Evolutionary conservation across 352 stramenopile species (phyloP).

Genomic region (Blastocystis sp.): DNA sequence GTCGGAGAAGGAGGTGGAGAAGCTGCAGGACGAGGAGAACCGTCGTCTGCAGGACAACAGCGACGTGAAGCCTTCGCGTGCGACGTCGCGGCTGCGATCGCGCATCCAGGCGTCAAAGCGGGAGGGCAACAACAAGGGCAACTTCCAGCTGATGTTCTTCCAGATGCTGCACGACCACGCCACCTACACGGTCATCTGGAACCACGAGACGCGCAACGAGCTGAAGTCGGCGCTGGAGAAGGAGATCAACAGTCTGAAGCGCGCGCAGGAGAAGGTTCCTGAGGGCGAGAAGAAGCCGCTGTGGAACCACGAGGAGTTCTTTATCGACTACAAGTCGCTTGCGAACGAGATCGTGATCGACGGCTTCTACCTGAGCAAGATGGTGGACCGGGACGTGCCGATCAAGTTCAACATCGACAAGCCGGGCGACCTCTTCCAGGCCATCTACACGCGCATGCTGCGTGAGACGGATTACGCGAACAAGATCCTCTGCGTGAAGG

Average conservation of each 20-base stretch:
- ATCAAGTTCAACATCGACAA: constrained; percentile 54
- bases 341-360: constrained; percentile 74
- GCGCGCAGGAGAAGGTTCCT: constrained; percentile 31
- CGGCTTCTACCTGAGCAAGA: constrained; percentile 75
- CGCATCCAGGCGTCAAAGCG: constrained; percentile 61
- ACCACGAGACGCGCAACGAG: constrained; percentile 73
- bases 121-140: constrained; percentile 65
- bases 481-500: constrained; percentile 63
- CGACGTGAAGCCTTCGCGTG: constrained; percentile 59
- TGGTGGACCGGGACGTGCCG: constrained; percentile 61
- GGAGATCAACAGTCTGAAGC: constrained; percentile 71
- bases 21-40: constrained; percentile 75
- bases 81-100: constrained; percentile 60
- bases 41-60: constrained; percentile 64
- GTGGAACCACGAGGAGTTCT: constrained; percentile 90
- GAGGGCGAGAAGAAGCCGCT: constrained; percentile 68
- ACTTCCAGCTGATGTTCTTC: constrained; percentile 86
- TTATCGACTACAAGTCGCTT: constrained; percentile 77
- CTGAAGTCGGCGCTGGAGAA: constrained; percentile 71
- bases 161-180: constrained; percentile 79
- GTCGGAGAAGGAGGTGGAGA: constrained; percentile 69
- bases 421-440: constrained; percentile 64
- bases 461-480: constrained; percentile 64
- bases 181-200: constrained; percentile 83
- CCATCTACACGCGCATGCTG: constrained; percentile 65